Percentiles rank a stretch among this genome's conserved stretches.
Conservation (phyloP, 768 basidiomycete species). For the Suillus weaverae region DNA sequence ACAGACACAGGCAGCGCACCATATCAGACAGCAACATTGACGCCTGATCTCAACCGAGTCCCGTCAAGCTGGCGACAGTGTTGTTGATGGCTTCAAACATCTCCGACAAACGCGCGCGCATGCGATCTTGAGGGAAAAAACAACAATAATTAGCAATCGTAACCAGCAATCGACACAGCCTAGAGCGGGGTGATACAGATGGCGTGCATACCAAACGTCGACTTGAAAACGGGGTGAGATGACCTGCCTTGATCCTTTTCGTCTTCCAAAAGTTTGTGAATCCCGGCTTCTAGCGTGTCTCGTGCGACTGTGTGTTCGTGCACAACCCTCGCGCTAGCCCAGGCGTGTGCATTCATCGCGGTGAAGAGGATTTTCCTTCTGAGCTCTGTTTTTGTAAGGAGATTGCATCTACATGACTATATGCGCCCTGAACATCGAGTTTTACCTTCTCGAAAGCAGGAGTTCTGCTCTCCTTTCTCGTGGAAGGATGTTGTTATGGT, state of each 20-base stretch:
- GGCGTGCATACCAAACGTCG: slow-evolving; percentile 25
- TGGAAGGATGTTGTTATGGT: background rate
- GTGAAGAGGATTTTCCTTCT: slow-evolving; percentile 19
- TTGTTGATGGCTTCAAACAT: slow-evolving; percentile 27
- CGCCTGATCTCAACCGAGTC: background rate
- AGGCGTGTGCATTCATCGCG: slow-evolving; percentile 20
- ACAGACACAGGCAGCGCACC: background rate
- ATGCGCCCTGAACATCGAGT: slow-evolving; percentile 1
- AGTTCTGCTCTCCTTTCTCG: background rate
- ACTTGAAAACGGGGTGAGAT: slow-evolving; percentile 17
- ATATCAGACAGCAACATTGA: background rate
- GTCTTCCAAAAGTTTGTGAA: slow-evolving; percentile 20
- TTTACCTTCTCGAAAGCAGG: background rate
- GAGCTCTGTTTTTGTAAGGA: slow-evolving; percentile 19
- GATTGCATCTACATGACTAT: background rate
- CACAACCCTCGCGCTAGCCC: slow-evolving; percentile 27
- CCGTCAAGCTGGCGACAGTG: slow-evolving; percentile 22
- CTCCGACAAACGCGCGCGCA: slow-evolving; percentile 23
- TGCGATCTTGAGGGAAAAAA: slow-evolving; percentile 21
- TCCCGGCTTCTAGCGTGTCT: slow-evolving; percentile 11
- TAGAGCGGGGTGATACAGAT: slow-evolving; percentile 1
- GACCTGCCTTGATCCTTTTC: slow-evolving; percentile 37
- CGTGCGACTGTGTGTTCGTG: slow-evolving; percentile 20
- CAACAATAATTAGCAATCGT: slow-evolving; percentile 16
- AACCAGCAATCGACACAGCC: slow-evolving; percentile 8